phyloP scores from a whole-genome alignment of 768 basidiomycete species.

The Floccularia luteovirens region DNA sequence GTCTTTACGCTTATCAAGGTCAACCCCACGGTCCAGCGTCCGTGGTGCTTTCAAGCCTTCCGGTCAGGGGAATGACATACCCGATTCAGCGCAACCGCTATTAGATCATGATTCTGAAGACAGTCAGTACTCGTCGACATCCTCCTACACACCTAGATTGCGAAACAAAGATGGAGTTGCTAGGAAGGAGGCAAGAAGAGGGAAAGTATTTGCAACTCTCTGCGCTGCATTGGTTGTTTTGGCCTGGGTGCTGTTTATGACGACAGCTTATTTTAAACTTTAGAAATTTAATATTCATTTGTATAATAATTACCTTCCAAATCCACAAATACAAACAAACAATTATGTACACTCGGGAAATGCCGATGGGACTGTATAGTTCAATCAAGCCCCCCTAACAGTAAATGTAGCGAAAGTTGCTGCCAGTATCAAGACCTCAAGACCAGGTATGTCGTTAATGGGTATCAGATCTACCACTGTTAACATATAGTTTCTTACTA shows the following conservation, averaged over 20 bases:
- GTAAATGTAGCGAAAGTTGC: constrained; percentile 11
- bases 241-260: constrained; percentile 62
- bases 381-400: constrained; percentile 20
- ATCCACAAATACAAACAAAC: background rate
- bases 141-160: background rate
- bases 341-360: constrained; percentile 13
- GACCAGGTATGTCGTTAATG: constrained; percentile 24
- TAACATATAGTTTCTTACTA: constrained; percentile 9
- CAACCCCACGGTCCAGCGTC: background rate
- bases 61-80: background rate
- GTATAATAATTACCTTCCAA: background rate
- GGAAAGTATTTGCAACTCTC: constrained; percentile 38
- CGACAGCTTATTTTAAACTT: constrained; percentile 50
- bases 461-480: background rate
- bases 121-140: background rate
- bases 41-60: background rate
- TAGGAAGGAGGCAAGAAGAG: constrained; percentile 23
- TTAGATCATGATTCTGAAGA: background rate
- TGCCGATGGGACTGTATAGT: constrained; percentile 32
- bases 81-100: background rate
- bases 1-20: background rate
- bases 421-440: constrained; percentile 29
- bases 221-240: constrained; percentile 33
- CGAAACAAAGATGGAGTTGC: background rate
- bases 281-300: constrained; percentile 13